A percentile compares a stretch with the other conserved stretches of the same genome.
phyloP scores from a whole-genome alignment of 495 filamentous ascomycete genomes.

The Penicillium odoratum region DNA sequence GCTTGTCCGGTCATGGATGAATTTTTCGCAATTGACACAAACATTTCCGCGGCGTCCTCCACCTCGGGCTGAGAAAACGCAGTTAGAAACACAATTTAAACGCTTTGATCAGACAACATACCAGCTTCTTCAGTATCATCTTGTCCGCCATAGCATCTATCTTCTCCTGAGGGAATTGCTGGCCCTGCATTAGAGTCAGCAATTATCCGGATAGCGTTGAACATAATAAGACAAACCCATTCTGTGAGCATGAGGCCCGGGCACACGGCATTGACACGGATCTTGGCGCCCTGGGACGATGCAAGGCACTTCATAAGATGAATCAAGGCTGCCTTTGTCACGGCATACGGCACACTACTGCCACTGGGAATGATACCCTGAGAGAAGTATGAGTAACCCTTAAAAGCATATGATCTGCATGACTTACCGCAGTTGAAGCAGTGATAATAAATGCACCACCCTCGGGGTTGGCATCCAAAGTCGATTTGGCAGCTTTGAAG shows the following conservation, averaged over 20 bases:
- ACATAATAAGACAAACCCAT: constrained; percentile 52
- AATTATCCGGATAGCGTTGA: not conserved
- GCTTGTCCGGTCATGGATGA: constrained; percentile 58
- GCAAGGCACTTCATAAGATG: constrained; percentile 77
- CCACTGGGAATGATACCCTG: constrained; percentile 51
- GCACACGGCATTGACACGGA: constrained; percentile 65
- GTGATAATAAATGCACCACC: constrained; percentile 71
- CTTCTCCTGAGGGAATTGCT: constrained; percentile 42
- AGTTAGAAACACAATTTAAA: constrained; percentile 10
- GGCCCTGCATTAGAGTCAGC: constrained; percentile 35
- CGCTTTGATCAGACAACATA: constrained; percentile 19
- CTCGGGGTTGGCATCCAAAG: constrained; percentile 66
- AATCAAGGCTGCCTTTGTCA: constrained; percentile 67
- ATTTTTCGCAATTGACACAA: constrained; percentile 54
- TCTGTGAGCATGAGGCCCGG: constrained; percentile 71
- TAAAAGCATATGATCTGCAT: not conserved
- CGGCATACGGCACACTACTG: constrained; percentile 64
- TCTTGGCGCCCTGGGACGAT: constrained; percentile 61
- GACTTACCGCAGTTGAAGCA: constrained; percentile 57
- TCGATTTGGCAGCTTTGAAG: constrained; percentile 61
- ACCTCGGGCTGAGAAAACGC: constrained; percentile 45
- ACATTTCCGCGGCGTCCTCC: constrained; percentile 56
- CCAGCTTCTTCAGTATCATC: constrained; percentile 45
- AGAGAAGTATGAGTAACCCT: not conserved
- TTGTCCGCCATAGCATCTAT: constrained; percentile 39